These are phyloP conservation scores for Macrophomina pseudophaseolina DNA, from an alignment of 2,329 filamentous ascomycete species.

Conservation along the genomic window DNA sequence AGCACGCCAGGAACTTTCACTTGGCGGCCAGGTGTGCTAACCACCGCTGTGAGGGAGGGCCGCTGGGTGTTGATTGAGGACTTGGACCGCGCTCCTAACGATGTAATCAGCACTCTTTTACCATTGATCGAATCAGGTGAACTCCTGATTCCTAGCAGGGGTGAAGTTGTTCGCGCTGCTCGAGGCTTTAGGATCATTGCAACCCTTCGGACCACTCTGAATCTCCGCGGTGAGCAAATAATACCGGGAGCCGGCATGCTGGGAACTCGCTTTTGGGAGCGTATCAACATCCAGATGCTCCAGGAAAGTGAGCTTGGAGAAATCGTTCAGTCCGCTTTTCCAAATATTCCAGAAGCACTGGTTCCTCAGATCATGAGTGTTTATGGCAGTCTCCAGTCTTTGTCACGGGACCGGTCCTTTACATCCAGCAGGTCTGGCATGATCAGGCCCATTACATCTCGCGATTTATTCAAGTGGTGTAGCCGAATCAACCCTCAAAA, in stretches of 20 bases:
- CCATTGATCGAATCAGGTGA: slow-evolving; percentile 93
- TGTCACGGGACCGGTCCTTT: slow-evolving; percentile 51
- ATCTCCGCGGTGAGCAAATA: slow-evolving; percentile 72
- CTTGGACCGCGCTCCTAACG: slow-evolving; percentile 89
- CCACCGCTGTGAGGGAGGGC: slow-evolving; percentile 90
- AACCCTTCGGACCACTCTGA: slow-evolving; percentile 75
- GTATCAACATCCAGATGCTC: slow-evolving; percentile 71
- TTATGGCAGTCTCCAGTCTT: slow-evolving; percentile 52
- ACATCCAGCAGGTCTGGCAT: slow-evolving; percentile 60
- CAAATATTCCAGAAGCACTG: slow-evolving; percentile 49
- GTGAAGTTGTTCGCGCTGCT: slow-evolving; percentile 81
- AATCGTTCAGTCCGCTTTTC: slow-evolving; percentile 54
- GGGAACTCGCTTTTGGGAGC: slow-evolving; percentile 84
- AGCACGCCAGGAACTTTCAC: slow-evolving; percentile 85
- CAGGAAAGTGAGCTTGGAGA: slow-evolving; percentile 72
- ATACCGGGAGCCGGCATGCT: slow-evolving; percentile 72
- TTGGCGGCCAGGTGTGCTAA: slow-evolving; percentile 91
- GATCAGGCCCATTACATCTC: slow-evolving; percentile 67
- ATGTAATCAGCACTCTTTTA: slow-evolving; percentile 90
- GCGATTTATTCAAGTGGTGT: slow-evolving; percentile 93
- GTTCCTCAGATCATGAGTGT: slow-evolving; percentile 61
- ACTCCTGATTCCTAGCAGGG: slow-evolving; percentile 85
- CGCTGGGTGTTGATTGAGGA: slow-evolving; percentile 98
- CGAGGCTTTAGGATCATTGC: slow-evolving; percentile 90
- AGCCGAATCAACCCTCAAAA: slow-evolving; percentile 70